Conservation (phyloP, 1,139 yeast species). For the Candida glucosophila region DNA sequence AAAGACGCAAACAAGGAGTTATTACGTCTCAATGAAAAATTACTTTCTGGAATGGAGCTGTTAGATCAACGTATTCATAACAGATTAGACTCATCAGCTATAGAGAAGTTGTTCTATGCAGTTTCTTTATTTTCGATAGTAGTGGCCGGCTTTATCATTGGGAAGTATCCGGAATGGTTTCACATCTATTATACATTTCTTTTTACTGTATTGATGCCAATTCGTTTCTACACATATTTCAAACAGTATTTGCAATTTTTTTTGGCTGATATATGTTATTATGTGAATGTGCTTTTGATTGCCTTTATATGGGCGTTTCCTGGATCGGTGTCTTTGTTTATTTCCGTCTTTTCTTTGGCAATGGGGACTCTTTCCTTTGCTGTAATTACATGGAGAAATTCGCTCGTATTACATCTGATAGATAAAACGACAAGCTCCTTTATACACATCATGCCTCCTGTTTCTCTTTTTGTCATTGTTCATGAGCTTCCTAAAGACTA, state of each 20-base stretch:
- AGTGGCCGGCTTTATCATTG: conserved; percentile 67
- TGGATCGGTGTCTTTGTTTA: conserved; percentile 57
- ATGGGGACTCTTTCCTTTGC: conserved; percentile 91
- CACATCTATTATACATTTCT: conserved; percentile 68
- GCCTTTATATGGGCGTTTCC: conserved; percentile 81
- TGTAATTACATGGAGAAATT: conserved; percentile 92
- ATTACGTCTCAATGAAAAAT: conserved; percentile 22
- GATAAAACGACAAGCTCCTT: conserved; percentile 92
- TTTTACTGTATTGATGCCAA: conserved; percentile 65
- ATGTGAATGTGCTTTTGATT: conserved; percentile 66
- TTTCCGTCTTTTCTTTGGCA: conserved; percentile 77
- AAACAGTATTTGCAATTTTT: conserved; percentile 76
- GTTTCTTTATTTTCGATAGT: conserved; percentile 63
- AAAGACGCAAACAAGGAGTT: conserved; percentile 16
- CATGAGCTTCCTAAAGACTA: conserved; percentile 63
- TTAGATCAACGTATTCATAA: conserved; percentile 51
- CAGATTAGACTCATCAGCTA: conserved; percentile 45
- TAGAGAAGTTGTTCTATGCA: conserved; percentile 81
- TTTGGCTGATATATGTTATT: conserved; percentile 89
- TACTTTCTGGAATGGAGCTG: conserved; percentile 36
- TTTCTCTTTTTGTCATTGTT: conserved; percentile 77
- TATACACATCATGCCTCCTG: conserved; percentile 87
- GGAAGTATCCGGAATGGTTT: conserved; percentile 66
- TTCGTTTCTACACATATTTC: conserved; percentile 75
- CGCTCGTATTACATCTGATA: conserved; percentile 81